phyloP scores from a whole-genome alignment of 1,284 basidiomycete species.

The Volvariella surrecta region DNA sequence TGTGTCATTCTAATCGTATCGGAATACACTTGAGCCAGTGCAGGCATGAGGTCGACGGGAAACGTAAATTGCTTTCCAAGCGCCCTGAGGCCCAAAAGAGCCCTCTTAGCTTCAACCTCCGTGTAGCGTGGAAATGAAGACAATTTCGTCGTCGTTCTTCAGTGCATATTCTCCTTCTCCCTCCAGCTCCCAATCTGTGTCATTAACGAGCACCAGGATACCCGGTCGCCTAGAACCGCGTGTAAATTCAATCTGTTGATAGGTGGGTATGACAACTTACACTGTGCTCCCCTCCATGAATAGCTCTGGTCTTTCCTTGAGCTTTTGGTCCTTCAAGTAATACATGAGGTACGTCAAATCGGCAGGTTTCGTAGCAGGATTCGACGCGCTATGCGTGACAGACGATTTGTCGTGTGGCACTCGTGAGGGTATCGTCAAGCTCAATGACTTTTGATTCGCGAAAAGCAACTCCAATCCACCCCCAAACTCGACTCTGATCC shows the following conservation, averaged over 20 bases:
- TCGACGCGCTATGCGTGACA: slow-evolving; percentile 6
- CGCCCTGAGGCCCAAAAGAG: too few species aligned
- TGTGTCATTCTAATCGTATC: too few species aligned
- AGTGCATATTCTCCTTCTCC: slow-evolving; percentile 87
- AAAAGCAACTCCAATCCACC: slow-evolving; percentile 84
- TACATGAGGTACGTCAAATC: slow-evolving; percentile 75
- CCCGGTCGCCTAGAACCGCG: slow-evolving; percentile 82
- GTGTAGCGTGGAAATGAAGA: slow-evolving; percentile 95
- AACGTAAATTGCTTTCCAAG: too few species aligned
- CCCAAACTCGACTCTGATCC: slow-evolving; percentile 58
- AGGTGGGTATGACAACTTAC: too few species aligned
- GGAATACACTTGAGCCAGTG: too few species aligned
- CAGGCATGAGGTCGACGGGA: too few species aligned
- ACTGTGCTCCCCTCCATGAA: slow-evolving; percentile 86
- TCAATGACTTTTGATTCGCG: slow-evolving; percentile 56
- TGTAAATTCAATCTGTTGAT: too few species aligned
- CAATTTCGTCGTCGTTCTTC: slow-evolving; percentile 79
- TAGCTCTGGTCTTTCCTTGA: slow-evolving; percentile 83
- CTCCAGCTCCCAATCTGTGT: slow-evolving; percentile 97
- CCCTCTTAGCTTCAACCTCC: slow-evolving; percentile 63
- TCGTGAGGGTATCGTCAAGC: slow-evolving; percentile 45
- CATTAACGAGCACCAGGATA: slow-evolving; percentile 92
- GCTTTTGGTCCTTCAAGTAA: slow-evolving; percentile 70
- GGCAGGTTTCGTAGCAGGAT: slow-evolving; percentile 32
- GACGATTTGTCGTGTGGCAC: slow-evolving; percentile 29